Evolutionary conservation across 192 early-diverging fungal genomes (phyloP).

Genomic region (Thamnidium elegans): DNA sequence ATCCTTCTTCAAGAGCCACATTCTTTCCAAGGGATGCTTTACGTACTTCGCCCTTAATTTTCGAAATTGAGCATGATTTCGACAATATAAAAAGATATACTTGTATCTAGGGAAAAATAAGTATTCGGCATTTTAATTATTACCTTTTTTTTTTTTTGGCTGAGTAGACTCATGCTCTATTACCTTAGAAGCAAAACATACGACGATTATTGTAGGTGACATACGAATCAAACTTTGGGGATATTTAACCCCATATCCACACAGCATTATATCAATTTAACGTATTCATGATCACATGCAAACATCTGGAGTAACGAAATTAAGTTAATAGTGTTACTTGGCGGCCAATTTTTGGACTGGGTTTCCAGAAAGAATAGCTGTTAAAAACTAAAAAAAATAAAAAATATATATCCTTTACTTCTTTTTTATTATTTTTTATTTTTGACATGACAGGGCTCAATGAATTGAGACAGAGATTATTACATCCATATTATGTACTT

Average conservation of each 20-base stretch:
- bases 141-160: background rate
- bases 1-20: too few relatives aligned
- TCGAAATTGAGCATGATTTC: too few relatives aligned
- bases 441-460: conserved; percentile 12
- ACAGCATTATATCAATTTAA: background rate
- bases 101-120: too few relatives aligned
- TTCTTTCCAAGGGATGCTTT: too few relatives aligned
- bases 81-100: too few relatives aligned
- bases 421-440: background rate
- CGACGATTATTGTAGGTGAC: too few relatives aligned
- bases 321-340: too few relatives aligned
- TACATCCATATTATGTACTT: conserved; percentile 42
- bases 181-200: too few relatives aligned
- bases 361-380: background rate
- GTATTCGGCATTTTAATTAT: too few relatives aligned
- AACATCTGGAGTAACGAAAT: too few relatives aligned
- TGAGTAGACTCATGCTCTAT: conserved; percentile 19
- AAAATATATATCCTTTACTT: background rate
- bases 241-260: background rate
- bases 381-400: background rate
- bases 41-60: too few relatives aligned
- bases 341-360: background rate
- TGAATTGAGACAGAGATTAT: conserved; percentile 38
- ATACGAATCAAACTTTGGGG: background rate
- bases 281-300: background rate